Base-by-base conservation (phyloP, 495 filamentous ascomycete species). In the Xanthoparmelia taractica region DNA sequence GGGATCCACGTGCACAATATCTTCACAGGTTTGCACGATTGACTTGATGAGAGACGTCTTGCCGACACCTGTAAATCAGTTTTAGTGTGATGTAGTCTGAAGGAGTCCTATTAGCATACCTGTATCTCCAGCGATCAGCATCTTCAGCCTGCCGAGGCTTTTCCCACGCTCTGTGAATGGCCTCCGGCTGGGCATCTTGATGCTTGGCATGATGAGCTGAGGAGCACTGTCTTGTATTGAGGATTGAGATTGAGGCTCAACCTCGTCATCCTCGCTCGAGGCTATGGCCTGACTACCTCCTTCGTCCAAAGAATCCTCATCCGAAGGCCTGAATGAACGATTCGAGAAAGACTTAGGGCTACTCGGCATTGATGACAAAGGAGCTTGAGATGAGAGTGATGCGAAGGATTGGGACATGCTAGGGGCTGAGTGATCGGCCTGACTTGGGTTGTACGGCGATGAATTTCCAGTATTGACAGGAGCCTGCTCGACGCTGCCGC, bases 151-250 rank as follows among this genome's bases (percentile, higher is more conserved):
- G 8, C 92, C 93, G 75, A 97, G 83, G 57, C 79, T 81, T 77
- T 89, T 94, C 23, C 94, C 94, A 64, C 80, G 84, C 59, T 89
- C 83, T 11, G 94, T 97, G 73, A 99, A 97, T 2, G 94, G 94
- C 55, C 94, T 82, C 58, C 94, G 85, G 71, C 87, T 92, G 38
- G 94, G 95, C 85, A 99, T 96, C 67, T 84, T 87, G 67, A 99
- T 90, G 72, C 91, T 96, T 12, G 94, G 94, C 95, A 99, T 99
- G 66, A 99, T 88, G 20, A 99, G 82, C 73, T 97, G 93, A 37
- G 93, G 91, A 23, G 83, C 84, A 66, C 81, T 85, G 60, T 75
- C 76, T 33, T 68, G 65, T 8, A 66, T 25, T 5, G 48, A 52
- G 27, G 25, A 17, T 27, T 71, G 55, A 36, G 66, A 69, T 29